These are phyloP conservation scores for Coemansia sp. DNA, from an alignment of 192 early-diverging fungal genomes.

Conservation along the genomic window DNA sequence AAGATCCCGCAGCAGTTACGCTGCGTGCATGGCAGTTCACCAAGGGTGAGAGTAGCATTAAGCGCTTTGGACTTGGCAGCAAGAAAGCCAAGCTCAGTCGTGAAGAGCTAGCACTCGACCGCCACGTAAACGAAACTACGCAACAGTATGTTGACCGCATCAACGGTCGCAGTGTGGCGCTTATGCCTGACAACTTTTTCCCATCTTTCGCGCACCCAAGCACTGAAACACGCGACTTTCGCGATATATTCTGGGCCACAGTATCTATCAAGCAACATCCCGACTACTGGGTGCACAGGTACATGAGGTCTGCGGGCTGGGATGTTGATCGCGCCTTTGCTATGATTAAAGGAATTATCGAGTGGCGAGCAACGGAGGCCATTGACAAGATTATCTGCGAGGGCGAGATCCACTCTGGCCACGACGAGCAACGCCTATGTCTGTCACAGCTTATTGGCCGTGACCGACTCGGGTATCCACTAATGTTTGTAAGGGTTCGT, in stretches of 20 bases:
- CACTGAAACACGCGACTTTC: slow-evolving; percentile 29
- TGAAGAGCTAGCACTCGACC: slow-evolving; percentile 29
- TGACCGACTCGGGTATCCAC: slow-evolving; percentile 34
- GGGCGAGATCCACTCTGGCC: slow-evolving; percentile 26
- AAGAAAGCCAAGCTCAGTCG: slow-evolving; percentile 18
- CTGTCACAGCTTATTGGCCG: slow-evolving; percentile 33
- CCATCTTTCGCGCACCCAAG: slow-evolving; percentile 37
- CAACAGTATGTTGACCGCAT: slow-evolving; percentile 38
- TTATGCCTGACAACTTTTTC: slow-evolving; percentile 35
- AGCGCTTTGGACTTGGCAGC: slow-evolving; percentile 13
- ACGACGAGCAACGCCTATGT: slow-evolving; percentile 39
- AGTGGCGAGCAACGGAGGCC: slow-evolving; percentile 42
- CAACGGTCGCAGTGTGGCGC: slow-evolving; percentile 18
- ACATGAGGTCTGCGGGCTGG: slow-evolving; percentile 32
- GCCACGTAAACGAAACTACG: slow-evolving; percentile 46
- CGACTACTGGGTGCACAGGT: slow-evolving; percentile 45
- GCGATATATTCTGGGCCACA: slow-evolving; percentile 38
- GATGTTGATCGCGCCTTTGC: slow-evolving; percentile 36
- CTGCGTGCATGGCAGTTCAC: slow-evolving; percentile 42
- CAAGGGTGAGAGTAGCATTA: slow-evolving; percentile 31
- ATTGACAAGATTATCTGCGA: slow-evolving; percentile 38
- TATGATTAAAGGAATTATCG: slow-evolving; percentile 21
- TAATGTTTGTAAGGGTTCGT: slow-evolving; percentile 26
- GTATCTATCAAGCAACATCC: slow-evolving; percentile 40
- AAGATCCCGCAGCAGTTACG: slow-evolving; percentile 25